Conservation (phyloP, 306 rosid genomes). For the Luffa aegyptiaca region DNA sequence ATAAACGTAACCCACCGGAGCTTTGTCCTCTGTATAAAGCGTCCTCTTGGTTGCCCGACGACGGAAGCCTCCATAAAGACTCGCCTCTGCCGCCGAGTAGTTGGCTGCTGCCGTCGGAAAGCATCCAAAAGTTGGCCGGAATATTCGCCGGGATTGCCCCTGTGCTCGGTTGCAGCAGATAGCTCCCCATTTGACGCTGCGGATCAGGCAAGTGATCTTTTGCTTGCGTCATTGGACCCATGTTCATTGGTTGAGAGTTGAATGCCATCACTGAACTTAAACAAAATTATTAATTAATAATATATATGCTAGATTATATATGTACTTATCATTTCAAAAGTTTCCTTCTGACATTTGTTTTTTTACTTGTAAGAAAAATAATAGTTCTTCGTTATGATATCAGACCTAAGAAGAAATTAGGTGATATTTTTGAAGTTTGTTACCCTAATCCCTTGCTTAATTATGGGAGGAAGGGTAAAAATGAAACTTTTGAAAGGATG, state of each 20-base stretch:
- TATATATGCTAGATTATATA: not conserved
- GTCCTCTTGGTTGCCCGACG: not conserved
- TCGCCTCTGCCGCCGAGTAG: not conserved
- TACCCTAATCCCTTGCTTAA: no score
- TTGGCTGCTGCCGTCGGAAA: not conserved
- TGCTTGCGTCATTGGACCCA: not conserved
- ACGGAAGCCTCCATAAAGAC: not conserved
- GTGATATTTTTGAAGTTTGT: no score
- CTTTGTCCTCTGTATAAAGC: not conserved
- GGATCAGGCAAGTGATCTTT: not conserved
- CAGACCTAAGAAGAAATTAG: no score
- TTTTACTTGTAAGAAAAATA: no score
- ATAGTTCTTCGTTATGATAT: no score
- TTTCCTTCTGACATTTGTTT: no score
- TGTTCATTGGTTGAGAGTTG: slow-evolving; percentile 1
- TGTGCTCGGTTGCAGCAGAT: not conserved
- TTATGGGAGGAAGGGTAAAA: no score
- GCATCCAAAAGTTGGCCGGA: slow-evolving; percentile 13
- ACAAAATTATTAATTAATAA: not conserved
- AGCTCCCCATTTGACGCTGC: not conserved
- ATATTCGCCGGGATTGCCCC: not conserved
- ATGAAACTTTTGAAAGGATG: no score
- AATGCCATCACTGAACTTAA: not conserved
- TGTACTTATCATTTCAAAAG: no score
- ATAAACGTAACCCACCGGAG: not conserved